Percentiles rank a stretch among this genome's conserved stretches.
Evolutionary conservation across 345 rosid genomes (phyloP).

Genomic region (Fremontodendron californicum): DNA sequence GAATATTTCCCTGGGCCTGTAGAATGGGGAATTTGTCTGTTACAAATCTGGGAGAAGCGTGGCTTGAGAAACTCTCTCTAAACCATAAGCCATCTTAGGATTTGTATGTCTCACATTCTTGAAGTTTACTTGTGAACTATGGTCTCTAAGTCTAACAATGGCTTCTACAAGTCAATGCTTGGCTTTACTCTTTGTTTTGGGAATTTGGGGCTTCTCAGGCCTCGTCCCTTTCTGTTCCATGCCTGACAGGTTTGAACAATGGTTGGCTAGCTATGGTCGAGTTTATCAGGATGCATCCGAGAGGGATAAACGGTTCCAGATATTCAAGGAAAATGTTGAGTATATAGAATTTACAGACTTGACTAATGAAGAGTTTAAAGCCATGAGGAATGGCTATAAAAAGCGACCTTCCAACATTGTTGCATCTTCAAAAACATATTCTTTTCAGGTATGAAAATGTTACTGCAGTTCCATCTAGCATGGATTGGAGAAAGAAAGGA

Average conservation of each 20-base stretch:
- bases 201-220: slow-evolving; percentile 11
- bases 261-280: slow-evolving; percentile 3
- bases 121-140: neutral
- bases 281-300: neutral
- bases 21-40: neutral
- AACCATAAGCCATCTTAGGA: neutral
- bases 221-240: slow-evolving; percentile 14
- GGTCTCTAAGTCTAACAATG: neutral
- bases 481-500: slow-evolving; percentile 40
- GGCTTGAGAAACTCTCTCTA: neutral
- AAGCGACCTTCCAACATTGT: neutral
- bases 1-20: slow-evolving; percentile 11
- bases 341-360: slow-evolving; percentile 29
- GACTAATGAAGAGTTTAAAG: slow-evolving; percentile 33
- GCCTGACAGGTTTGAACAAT: neutral
- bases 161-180: neutral
- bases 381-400: slow-evolving; percentile 25
- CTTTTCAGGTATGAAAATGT: slow-evolving; percentile 11
- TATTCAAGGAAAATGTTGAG: slow-evolving; percentile 17
- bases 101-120: neutral
- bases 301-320: slow-evolving; percentile 11
- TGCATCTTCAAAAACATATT: neutral
- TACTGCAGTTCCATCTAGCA: slow-evolving; percentile 4
- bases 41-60: neutral
- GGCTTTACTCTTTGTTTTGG: slow-evolving; percentile 4